These are phyloP conservation scores for Colletotrichum australisinense DNA, from an alignment of 2,329 filamentous ascomycete species.

Conservation along the genomic window DNA sequence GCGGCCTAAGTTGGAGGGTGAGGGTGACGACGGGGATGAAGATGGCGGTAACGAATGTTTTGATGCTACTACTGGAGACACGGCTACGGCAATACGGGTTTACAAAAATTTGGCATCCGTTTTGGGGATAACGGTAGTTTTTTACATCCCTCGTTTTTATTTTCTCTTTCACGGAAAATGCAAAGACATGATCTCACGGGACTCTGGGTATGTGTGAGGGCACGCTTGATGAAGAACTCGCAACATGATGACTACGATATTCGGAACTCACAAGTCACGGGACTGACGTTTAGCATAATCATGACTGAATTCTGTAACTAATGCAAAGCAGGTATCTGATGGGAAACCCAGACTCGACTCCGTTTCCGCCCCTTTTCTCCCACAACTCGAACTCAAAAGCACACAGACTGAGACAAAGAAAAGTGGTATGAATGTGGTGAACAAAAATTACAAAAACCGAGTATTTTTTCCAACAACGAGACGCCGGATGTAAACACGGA, in stretches of 20 bases:
- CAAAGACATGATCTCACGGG: constrained; percentile 32
- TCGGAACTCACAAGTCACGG: neutral
- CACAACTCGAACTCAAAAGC: neutral
- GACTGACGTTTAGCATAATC: neutral
- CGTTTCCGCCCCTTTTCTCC: neutral
- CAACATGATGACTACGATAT: no score
- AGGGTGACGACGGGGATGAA: neutral
- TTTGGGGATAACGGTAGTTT: constrained; percentile 32
- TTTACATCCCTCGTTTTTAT: constrained; percentile 10
- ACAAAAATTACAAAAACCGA: neutral
- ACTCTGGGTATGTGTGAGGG: neutral
- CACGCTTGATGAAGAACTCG: no score
- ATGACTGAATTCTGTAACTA: neutral
- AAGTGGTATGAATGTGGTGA: neutral
- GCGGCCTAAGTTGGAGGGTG: constrained; percentile 49
- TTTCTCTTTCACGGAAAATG: constrained; percentile 20
- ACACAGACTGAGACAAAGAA: neutral
- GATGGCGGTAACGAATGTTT: constrained; percentile 24
- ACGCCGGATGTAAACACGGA: constrained; percentile 12
- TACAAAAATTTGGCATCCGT: constrained; percentile 32
- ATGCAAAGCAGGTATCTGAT: constrained; percentile 16
- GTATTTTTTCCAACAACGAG: neutral
- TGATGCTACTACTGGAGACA: constrained; percentile 35
- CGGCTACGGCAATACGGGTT: constrained; percentile 32
- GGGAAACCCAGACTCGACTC: neutral